Percentiles rank a stretch among this genome's conserved stretches.
These are phyloP conservation scores for Ophiostoma populinum DNA, from an alignment of 2,329 filamentous ascomycete genomes.

Conservation along the genomic window DNA sequence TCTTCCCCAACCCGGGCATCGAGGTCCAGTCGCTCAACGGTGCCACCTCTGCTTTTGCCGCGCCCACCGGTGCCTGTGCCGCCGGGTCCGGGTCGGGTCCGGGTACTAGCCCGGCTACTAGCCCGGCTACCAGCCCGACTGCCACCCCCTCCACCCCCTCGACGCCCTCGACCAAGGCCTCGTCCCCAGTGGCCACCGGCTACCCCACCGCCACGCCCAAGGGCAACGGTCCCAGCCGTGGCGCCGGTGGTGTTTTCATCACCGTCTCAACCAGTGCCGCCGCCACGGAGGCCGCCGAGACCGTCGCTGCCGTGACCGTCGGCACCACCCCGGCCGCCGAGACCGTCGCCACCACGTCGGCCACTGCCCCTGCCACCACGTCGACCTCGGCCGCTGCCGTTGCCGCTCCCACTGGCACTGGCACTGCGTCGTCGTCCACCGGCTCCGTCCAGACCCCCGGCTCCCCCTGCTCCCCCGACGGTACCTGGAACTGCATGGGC, in stretches of 20 bases:
- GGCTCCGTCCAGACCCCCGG: conserved; percentile 21
- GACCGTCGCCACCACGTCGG: conserved; percentile 11
- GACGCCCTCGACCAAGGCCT: neutral
- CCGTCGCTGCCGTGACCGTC: neutral
- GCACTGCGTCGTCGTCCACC: conserved; percentile 12
- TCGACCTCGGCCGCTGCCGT: conserved; percentile 6
- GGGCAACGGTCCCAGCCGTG: too few species aligned
- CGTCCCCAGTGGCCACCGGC: too few species aligned
- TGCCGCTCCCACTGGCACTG: conserved; percentile 5
- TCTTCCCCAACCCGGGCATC: conserved; percentile 51
- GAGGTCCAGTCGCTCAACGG: conserved; percentile 32
- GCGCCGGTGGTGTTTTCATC: conserved; percentile 25
- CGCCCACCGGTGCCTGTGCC: conserved; percentile 14
- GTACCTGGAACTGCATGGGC: conserved; percentile 32
- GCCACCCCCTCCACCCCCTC: conserved; percentile 13
- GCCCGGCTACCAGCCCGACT: conserved; percentile 10
- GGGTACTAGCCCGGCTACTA: conserved; percentile 10
- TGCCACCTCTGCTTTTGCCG: conserved; percentile 18
- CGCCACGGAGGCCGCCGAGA: neutral
- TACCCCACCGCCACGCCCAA: too few species aligned
- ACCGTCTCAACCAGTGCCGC: conserved; percentile 13
- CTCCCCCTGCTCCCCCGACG: conserved; percentile 28
- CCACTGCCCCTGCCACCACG: conserved; percentile 7
- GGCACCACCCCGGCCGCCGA: neutral
- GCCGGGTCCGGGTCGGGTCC: conserved; percentile 16